These are phyloP conservation scores for Suhomyces wounanorum DNA, from an alignment of 1,139 yeast genomes.

Conservation along the genomic window DNA sequence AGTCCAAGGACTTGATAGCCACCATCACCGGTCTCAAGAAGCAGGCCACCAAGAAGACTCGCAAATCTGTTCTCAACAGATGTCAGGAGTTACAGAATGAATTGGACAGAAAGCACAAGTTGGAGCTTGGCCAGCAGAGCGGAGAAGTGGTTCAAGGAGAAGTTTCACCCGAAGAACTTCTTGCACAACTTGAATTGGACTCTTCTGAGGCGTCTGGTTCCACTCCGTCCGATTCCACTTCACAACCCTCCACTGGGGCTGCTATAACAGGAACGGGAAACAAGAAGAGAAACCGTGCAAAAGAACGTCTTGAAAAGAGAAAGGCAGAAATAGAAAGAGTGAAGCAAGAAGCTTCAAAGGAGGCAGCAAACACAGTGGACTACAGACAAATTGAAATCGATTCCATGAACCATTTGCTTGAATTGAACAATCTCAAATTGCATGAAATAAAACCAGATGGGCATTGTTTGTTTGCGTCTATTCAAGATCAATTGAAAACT, in stretches of 20 bases:
- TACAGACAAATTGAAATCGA: constrained; percentile 70
- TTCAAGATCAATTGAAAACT: constrained; percentile 68
- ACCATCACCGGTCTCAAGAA: constrained; percentile 75
- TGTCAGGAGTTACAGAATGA: constrained; percentile 62
- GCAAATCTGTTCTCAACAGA: constrained; percentile 56
- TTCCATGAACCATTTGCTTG: constrained; percentile 56
- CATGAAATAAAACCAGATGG: constrained; percentile 87
- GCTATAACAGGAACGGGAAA: not conserved
- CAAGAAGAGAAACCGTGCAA: constrained; percentile 68
- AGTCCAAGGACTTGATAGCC: constrained; percentile 64
- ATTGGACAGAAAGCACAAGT: constrained; percentile 52
- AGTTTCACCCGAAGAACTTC: constrained; percentile 62
- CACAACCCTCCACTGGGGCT: not conserved
- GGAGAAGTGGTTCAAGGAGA: constrained; percentile 37
- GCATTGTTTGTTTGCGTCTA: constrained; percentile 86
- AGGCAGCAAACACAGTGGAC: constrained; percentile 68
- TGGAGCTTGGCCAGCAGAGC: constrained; percentile 35
- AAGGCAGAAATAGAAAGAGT: constrained; percentile 67
- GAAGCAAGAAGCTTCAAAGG: constrained; percentile 67
- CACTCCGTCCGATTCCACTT: not conserved
- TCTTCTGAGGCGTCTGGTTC: not conserved
- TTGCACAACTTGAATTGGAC: constrained; percentile 51
- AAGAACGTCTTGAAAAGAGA: constrained; percentile 76
- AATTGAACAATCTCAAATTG: constrained; percentile 48
- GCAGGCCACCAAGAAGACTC: constrained; percentile 78